phyloP scores from a whole-genome alignment of 2,329 filamentous ascomycete genomes.

The Camptophora hylomeconis region DNA sequence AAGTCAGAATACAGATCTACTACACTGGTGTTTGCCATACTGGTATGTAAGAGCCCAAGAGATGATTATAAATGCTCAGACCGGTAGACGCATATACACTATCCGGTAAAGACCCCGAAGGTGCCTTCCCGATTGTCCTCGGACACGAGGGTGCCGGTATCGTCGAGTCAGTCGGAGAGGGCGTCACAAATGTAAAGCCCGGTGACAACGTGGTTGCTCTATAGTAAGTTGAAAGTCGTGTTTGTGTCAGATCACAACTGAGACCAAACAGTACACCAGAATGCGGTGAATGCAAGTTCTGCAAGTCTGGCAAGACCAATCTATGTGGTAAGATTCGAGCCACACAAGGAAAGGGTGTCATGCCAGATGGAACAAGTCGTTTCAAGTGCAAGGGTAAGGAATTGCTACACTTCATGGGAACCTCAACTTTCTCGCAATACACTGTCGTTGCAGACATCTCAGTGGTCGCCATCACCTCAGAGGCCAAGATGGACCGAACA shows the following conservation, averaged over 20 bases:
- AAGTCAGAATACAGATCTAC: conserved; percentile 93
- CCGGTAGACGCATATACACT: conserved; percentile 74
- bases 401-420: conserved; percentile 97
- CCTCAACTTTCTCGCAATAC: conserved; percentile 96
- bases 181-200: conserved; percentile 84
- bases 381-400: conserved; percentile 94
- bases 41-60: conserved; percentile 39
- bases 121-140: conserved; percentile 76
- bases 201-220: conserved; percentile 86
- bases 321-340: conserved; percentile 97
- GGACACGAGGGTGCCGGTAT: conserved; percentile 87
- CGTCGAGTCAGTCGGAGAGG: conserved; percentile 87
- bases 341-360: conserved; percentile 88
- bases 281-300: conserved; percentile 98
- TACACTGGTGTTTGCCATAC: conserved; percentile 99
- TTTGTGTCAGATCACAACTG: conserved; percentile 1
- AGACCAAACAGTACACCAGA: conserved; percentile 65
- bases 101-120: conserved; percentile 94
- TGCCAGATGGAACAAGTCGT: conserved; percentile 91
- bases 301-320: conserved; percentile 98
- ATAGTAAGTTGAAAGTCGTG: conserved; percentile 46
- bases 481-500: conserved; percentile 89
- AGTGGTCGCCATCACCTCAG: conserved; percentile 79
- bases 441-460: conserved; percentile 98
- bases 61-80: conserved; percentile 2